phyloP scores from a whole-genome alignment of 2,329 filamentous ascomycete genomes.

The Alternaria hordeiaustralica region DNA sequence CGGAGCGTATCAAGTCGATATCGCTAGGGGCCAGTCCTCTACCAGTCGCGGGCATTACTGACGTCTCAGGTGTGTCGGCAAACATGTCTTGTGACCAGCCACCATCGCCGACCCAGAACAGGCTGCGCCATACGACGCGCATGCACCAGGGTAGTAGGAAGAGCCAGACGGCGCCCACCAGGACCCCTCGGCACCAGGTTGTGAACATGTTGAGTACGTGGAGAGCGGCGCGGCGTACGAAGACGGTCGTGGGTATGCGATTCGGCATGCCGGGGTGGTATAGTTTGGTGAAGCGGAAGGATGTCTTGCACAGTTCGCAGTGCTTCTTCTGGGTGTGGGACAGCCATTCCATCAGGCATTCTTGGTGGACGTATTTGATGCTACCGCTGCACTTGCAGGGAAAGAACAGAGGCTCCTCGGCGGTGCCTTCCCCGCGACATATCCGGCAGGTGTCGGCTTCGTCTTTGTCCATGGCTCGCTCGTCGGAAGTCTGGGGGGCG shows the following conservation, averaged over 20 bases:
- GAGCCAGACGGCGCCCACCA: slow-evolving; percentile 89
- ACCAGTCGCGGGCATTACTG: not conserved
- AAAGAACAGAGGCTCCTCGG: slow-evolving; percentile 88
- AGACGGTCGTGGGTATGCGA: slow-evolving; percentile 79
- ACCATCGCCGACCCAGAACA: slow-evolving; percentile 93
- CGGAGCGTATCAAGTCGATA: slow-evolving; percentile 25
- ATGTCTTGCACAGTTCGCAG: slow-evolving; percentile 98
- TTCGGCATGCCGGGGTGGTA: slow-evolving; percentile 94
- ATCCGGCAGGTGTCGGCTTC: slow-evolving; percentile 92
- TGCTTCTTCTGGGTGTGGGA: slow-evolving; percentile 99
- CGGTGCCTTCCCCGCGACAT: slow-evolving; percentile 85
- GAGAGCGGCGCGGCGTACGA: slow-evolving; percentile 76
- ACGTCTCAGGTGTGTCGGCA: slow-evolving; percentile 13
- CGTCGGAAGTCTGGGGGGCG: slow-evolving; percentile 49
- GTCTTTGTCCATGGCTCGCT: slow-evolving; percentile 41
- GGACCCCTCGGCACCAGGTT: slow-evolving; percentile 76
- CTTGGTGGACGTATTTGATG: slow-evolving; percentile 98
- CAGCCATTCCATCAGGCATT: slow-evolving; percentile 98
- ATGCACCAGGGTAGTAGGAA: slow-evolving; percentile 88
- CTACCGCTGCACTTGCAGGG: slow-evolving; percentile 99
- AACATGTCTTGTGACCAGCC: slow-evolving; percentile 63
- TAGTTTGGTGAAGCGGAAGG: slow-evolving; percentile 96
- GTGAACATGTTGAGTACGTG: slow-evolving; percentile 75
- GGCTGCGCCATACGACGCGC: slow-evolving; percentile 86
- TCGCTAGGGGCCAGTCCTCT: slow-evolving; percentile 11